phyloP scores from a whole-genome alignment of 2,329 filamentous ascomycete species.

The Apiospora pterosperma region DNA sequence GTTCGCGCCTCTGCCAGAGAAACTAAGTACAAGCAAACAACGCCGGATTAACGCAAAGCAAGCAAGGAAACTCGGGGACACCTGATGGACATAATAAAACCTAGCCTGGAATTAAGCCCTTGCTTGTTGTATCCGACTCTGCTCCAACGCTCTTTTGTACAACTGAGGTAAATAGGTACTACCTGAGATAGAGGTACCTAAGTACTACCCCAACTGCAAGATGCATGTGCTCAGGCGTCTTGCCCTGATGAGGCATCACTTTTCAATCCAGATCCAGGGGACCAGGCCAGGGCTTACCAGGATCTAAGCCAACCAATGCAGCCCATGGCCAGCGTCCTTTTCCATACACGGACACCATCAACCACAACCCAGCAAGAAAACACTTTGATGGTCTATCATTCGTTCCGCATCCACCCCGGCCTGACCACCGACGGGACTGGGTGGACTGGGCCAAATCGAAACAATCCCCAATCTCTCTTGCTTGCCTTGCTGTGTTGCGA shows the following conservation, averaged over 20 bases:
- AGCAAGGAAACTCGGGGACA: not conserved
- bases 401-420: not conserved
- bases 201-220: no score
- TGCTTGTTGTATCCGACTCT: not conserved
- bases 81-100: not conserved
- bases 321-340: not conserved
- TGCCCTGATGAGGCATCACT: not conserved
- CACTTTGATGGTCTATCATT: not conserved
- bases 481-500: not conserved
- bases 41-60: not conserved
- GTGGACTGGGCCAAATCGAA: not conserved
- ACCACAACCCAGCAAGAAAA: not conserved
- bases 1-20: not conserved
- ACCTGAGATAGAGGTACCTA: not conserved
- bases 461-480: not conserved
- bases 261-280: not conserved
- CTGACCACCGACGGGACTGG: not conserved
- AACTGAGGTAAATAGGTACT: not conserved
- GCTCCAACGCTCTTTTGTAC: not conserved
- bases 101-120: not conserved
- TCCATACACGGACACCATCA: not conserved
- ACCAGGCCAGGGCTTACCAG: not conserved
- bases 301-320: not conserved
- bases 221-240: not conserved
- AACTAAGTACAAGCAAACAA: not conserved